Evolutionary conservation across 129 eudicot genomes (phyloP).

Genomic region (Artemisia argyi): DNA sequence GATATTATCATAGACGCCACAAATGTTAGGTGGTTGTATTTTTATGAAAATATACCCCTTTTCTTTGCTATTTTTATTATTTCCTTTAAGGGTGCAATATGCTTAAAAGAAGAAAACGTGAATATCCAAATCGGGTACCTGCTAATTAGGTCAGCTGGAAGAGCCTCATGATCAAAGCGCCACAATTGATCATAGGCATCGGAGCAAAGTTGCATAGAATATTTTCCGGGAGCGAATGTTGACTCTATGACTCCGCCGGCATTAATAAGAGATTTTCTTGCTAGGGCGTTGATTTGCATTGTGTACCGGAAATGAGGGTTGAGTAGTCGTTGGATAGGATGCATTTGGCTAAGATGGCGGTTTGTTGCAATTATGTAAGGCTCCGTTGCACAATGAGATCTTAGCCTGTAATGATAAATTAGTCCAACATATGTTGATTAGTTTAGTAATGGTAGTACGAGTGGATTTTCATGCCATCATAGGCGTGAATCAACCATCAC

Average conservation of each 20-base stretch:
- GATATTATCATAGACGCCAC: not conserved
- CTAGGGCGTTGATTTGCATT: constrained; percentile 78
- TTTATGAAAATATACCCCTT: too few relatives aligned
- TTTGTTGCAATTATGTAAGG: constrained; percentile 77
- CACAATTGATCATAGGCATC: constrained; percentile 61
- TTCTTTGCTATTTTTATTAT: too few relatives aligned
- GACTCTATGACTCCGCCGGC: constrained; percentile 64
- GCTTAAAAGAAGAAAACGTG: not conserved
- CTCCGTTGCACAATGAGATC: constrained; percentile 74
- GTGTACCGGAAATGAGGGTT: constrained; percentile 81
- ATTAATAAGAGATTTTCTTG: constrained; percentile 54
- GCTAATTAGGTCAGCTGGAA: constrained; percentile 66
- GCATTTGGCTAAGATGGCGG: constrained; percentile 78
- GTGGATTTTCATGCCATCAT: too few relatives aligned
- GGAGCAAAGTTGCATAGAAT: constrained; percentile 61
- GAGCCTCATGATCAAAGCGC: constrained; percentile 69
- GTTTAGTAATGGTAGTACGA: not conserved
- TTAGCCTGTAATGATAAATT: constrained; percentile 48
- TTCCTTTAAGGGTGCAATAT: not conserved
- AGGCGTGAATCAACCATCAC: not conserved
- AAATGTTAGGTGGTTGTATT: not conserved
- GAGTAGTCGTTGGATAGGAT: constrained; percentile 60
- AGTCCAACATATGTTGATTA: not conserved
- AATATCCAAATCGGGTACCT: constrained; percentile 33
- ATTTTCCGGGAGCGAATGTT: constrained; percentile 54